A percentile compares a stretch with the other conserved stretches of the same genome.
Conservation (phyloP, 768 basidiomycete species). For the Tremella mesenterica region DNA sequence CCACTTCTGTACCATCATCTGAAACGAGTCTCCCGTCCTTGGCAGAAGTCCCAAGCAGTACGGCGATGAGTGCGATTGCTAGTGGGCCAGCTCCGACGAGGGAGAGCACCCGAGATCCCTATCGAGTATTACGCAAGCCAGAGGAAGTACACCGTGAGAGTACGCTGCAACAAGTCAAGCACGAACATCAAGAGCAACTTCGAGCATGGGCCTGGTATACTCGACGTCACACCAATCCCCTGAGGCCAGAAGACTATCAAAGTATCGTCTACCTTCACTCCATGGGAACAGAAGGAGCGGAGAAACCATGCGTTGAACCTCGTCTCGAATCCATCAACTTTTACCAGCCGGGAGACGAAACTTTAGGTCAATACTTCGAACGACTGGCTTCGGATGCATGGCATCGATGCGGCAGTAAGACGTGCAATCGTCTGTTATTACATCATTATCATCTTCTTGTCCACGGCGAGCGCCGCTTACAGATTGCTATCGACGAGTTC, state of each 20-base stretch:
- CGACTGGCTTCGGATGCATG: conserved; percentile 49
- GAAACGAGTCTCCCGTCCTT: conserved; percentile 3
- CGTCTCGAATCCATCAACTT: conserved; percentile 66
- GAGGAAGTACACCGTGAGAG: conserved; percentile 70
- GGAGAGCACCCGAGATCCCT: conserved; percentile 25
- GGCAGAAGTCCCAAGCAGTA: conserved; percentile 11
- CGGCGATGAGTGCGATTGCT: conserved; percentile 20
- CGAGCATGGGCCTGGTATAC: conserved; percentile 95
- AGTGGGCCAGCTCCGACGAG: conserved; percentile 3
- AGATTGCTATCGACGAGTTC: conserved; percentile 76
- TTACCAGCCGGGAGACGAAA: conserved; percentile 86
- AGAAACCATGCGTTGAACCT: conserved; percentile 59
- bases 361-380: conserved; percentile 88
- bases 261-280: conserved; percentile 72
- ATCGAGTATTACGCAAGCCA: conserved; percentile 52
- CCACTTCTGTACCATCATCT: conserved; percentile 1
- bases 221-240: conserved; percentile 72
- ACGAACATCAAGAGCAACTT: conserved; percentile 76
- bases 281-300: conserved; percentile 69
- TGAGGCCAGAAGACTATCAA: conserved; percentile 88
- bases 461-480: conserved; percentile 73
- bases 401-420: conserved; percentile 73
- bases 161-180: conserved; percentile 59
- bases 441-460: conserved; percentile 85
- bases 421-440: conserved; percentile 69